A percentile compares a stretch with the other conserved stretches of the same genome.
phyloP scores from a whole-genome alignment of 176 grass and related monocot species.

The Ensete glaucum region DNA sequence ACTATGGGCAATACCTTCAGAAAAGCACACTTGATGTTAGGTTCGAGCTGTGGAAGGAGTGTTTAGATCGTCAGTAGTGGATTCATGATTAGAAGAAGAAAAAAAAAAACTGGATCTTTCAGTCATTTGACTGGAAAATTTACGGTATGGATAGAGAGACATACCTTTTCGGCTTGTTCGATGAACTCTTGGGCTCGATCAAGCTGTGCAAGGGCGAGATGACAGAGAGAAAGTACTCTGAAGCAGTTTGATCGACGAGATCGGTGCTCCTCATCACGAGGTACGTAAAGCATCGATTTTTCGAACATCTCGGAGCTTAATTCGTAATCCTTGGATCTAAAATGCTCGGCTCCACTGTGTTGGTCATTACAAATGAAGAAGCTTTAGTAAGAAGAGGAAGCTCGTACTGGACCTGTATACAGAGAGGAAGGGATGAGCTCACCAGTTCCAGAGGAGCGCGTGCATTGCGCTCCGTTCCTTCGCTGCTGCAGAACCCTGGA shows the following conservation, averaged over 20 bases:
- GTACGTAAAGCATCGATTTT: conserved; percentile 86
- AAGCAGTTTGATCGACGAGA: conserved; percentile 64
- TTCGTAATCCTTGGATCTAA: conserved; percentile 56
- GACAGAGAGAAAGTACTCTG: conserved; percentile 66
- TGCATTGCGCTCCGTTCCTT: conserved; percentile 66
- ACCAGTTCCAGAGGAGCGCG: conserved; percentile 86
- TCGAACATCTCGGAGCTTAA: conserved; percentile 61
- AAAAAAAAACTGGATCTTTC: too few relatives aligned
- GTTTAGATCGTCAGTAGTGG: not conserved
- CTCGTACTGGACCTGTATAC: not conserved
- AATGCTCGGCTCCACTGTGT: conserved; percentile 75
- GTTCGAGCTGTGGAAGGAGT: conserved; percentile 57
- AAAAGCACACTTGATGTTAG: conserved; percentile 65
- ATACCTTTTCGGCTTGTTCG: conserved; percentile 68
- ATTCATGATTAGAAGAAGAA: not conserved
- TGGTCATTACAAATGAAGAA: conserved; percentile 11
- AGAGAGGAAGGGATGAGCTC: not conserved
- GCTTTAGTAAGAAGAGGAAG: conserved; percentile 9
- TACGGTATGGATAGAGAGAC: not conserved
- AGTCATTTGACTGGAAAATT: too few relatives aligned
- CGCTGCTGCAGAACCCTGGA: conserved; percentile 36
- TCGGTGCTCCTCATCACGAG: conserved; percentile 63
- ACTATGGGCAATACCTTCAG: conserved; percentile 50
- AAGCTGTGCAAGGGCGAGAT: conserved; percentile 54
- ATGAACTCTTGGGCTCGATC: conserved; percentile 80